A percentile compares a stretch with the other conserved stretches of the same genome.
Evolutionary conservation across 257 asterid genomes (phyloP).

Genomic region (Lycium barbarum): DNA sequence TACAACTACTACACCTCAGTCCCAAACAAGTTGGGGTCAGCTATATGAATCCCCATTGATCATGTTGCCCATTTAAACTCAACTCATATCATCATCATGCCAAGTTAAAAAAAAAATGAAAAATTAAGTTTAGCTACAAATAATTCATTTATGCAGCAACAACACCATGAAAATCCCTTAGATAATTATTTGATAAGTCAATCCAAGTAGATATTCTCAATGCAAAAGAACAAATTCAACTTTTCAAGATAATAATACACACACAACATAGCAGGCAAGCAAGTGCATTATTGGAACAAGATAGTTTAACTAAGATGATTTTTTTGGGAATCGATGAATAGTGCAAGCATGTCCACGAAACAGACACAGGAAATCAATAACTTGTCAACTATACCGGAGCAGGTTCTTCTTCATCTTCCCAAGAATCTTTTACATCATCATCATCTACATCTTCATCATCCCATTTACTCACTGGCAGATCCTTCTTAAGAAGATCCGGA

Average conservation of each 20-base stretch:
- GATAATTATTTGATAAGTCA: neutral
- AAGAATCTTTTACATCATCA: slow-evolving; percentile 78
- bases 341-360: neutral
- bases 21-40: no score
- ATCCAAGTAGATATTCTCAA: neutral
- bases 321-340: neutral
- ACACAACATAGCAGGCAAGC: neutral
- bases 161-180: neutral
- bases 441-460: slow-evolving; percentile 89
- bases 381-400: slow-evolving; percentile 48
- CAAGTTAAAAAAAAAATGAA: neutral
- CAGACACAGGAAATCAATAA: neutral
- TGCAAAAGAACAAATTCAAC: neutral
- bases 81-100: neutral
- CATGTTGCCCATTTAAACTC: neutral
- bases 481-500: slow-evolving; percentile 65
- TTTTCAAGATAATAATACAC: neutral
- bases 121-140: neutral
- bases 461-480: slow-evolving; percentile 61
- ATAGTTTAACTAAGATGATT: neutral
- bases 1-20: neutral
- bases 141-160: neutral
- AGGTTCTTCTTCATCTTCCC: slow-evolving; percentile 97
- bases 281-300: neutral
- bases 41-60: neutral